Percentiles rank a stretch among this genome's conserved stretches.
Conservation (phyloP, 768 basidiomycete genomes). For the Boletus vermiculosoides region DNA sequence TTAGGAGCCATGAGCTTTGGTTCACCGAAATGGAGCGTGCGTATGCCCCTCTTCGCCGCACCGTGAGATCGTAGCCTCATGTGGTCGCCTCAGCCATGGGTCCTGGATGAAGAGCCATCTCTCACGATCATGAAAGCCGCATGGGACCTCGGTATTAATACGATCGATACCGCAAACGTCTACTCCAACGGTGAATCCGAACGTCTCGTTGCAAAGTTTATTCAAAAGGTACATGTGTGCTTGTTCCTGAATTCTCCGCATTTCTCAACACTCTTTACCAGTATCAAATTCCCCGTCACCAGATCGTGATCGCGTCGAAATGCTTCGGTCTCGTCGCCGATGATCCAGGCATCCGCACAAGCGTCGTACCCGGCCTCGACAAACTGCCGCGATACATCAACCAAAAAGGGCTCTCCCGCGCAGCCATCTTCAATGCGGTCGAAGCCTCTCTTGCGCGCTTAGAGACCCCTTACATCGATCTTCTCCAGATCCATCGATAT, state of each 20-base stretch:
- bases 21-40: constrained; percentile 29
- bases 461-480: constrained; percentile 36
- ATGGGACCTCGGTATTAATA: constrained; percentile 39
- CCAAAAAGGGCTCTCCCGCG: constrained; percentile 34
- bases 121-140: constrained; percentile 37
- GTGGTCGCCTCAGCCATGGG: constrained; percentile 19
- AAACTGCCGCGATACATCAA: constrained; percentile 29
- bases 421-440: constrained; percentile 37
- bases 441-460: constrained; percentile 36
- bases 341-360: neutral
- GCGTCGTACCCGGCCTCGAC: constrained; percentile 2
- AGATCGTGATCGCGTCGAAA: constrained; percentile 33
- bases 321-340: constrained; percentile 19
- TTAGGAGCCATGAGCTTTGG: constrained; percentile 30
- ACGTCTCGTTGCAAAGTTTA: neutral
- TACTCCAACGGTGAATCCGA: neutral
- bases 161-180: constrained; percentile 38
- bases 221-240: neutral
- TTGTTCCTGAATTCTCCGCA: neutral
- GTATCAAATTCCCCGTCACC: constrained; percentile 28
- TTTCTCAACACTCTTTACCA: neutral
- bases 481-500: constrained; percentile 45
- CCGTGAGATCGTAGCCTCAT: neutral
- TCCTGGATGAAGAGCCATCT: constrained; percentile 27
- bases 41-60: constrained; percentile 1